phyloP scores from a whole-genome alignment of 139 green algal species.

The Coelastrella sp. region DNA sequence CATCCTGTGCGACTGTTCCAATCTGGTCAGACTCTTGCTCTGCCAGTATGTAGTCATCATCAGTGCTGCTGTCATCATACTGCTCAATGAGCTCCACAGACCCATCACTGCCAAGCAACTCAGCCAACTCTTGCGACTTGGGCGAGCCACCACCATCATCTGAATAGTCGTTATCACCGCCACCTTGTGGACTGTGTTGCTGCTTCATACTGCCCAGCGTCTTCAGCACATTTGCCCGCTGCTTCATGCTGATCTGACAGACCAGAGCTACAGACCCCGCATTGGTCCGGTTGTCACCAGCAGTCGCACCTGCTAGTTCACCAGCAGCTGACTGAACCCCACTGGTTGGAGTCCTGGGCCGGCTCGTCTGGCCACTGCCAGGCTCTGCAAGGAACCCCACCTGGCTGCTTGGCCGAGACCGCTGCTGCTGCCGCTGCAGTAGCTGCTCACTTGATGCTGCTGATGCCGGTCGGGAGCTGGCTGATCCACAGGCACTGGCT shows the following conservation, averaged over 20 bases:
- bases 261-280: neutral
- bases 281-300: neutral
- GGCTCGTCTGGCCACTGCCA: too few relatives aligned
- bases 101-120: too few relatives aligned
- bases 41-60: neutral
- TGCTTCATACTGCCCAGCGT: slow-evolving; percentile 2
- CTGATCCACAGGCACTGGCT: neutral
- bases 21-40: too few relatives aligned
- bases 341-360: too few relatives aligned
- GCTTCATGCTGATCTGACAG: slow-evolving; percentile 14
- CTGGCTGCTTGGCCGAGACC: neutral
- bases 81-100: too few relatives aligned
- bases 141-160: neutral
- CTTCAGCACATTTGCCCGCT: neutral
- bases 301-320: too few relatives aligned
- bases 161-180: neutral
- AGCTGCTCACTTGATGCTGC: neutral
- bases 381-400: neutral
- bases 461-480: neutral
- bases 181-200: neutral
- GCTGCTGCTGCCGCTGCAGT: slow-evolving; percentile 11
- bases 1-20: too few relatives aligned
- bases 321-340: too few relatives aligned
- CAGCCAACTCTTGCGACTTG: too few relatives aligned
- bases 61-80: neutral